phyloP scores from a whole-genome alignment of 352 stramenopile genomes.

The Globisporangium polare region DNA sequence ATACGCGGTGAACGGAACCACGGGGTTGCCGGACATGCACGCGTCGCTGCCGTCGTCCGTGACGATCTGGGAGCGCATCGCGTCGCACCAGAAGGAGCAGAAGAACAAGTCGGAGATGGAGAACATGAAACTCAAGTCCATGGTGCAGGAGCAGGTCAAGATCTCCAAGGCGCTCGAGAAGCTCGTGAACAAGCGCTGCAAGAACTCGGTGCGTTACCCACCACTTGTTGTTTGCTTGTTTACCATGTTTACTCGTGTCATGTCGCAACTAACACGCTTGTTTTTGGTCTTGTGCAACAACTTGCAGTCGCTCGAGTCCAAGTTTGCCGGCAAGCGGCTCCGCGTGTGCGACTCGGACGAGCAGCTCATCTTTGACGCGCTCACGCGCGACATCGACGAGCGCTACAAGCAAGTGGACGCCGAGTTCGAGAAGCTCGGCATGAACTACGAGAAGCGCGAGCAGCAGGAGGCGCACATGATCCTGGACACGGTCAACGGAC shows the following conservation, averaged over 20 bases:
- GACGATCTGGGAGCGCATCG: constrained; percentile 58
- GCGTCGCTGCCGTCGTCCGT: constrained; percentile 12
- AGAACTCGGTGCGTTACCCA: constrained; percentile 22
- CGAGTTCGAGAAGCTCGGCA: constrained; percentile 38
- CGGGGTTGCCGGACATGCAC: neutral
- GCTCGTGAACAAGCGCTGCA: constrained; percentile 48
- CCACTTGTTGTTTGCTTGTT: neutral
- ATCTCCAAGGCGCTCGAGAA: constrained; percentile 57
- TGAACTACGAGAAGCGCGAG: constrained; percentile 36
- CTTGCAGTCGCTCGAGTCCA: constrained; percentile 9
- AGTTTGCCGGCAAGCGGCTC: constrained; percentile 25
- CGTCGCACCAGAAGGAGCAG: constrained; percentile 58
- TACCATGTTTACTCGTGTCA: neutral
- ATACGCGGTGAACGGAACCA: neutral
- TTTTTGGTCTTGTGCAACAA: neutral
- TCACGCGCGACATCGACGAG: constrained; percentile 27
- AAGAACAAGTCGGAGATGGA: constrained; percentile 70
- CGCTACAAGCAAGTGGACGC: constrained; percentile 33
- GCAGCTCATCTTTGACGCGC: constrained; percentile 29
- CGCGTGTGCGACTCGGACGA: constrained; percentile 31
- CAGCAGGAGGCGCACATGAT: constrained; percentile 49
- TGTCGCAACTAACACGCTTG: neutral
- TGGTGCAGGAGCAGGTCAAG: constrained; percentile 53
- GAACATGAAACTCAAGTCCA: constrained; percentile 51
- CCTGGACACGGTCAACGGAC: constrained; percentile 37